These are phyloP conservation scores for Xylariales sp. DNA, from an alignment of 2,329 filamentous ascomycete genomes.

Conservation along the genomic window DNA sequence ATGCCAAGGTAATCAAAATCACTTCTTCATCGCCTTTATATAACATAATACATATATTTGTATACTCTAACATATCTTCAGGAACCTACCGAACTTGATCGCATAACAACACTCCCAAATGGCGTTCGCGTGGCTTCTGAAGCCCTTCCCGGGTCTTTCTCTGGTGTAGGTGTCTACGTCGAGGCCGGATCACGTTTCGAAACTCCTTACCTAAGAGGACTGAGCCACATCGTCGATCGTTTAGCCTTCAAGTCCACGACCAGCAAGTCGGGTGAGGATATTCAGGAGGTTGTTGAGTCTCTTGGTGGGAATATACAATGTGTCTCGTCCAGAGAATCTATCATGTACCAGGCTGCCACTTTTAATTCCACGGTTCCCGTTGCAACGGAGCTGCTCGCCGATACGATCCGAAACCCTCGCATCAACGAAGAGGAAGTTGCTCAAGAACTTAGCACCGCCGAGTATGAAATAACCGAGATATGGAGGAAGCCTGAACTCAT, in stretches of 20 bases:
- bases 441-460: conserved; percentile 88
- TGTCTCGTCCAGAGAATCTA: conserved; percentile 90
- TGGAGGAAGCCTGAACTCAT: conserved; percentile 98
- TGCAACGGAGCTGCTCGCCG: conserved; percentile 85
- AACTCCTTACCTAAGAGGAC: conserved; percentile 83
- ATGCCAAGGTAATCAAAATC: conserved; percentile 39
- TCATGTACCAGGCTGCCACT: conserved; percentile 99
- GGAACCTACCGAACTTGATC: conserved; percentile 88
- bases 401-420: conserved; percentile 88
- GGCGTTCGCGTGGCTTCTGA: conserved; percentile 95
- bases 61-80: conserved; percentile 49
- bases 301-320: conserved; percentile 97
- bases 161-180: conserved; percentile 94
- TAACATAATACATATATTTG: not conserved
- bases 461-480: conserved; percentile 96
- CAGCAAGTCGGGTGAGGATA: conserved; percentile 78
- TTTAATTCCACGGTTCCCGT: conserved; percentile 93
- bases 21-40: not conserved
- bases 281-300: conserved; percentile 87
- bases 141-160: conserved; percentile 92
- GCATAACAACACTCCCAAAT: conserved; percentile 89
- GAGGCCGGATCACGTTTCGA: conserved; percentile 96
- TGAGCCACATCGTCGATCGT: conserved; percentile 96
- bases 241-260: conserved; percentile 93
- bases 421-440: conserved; percentile 89